Evolutionary conservation across 768 basidiomycete species (phyloP).

Genomic region (Rhodotorula taiwanensis): DNA sequence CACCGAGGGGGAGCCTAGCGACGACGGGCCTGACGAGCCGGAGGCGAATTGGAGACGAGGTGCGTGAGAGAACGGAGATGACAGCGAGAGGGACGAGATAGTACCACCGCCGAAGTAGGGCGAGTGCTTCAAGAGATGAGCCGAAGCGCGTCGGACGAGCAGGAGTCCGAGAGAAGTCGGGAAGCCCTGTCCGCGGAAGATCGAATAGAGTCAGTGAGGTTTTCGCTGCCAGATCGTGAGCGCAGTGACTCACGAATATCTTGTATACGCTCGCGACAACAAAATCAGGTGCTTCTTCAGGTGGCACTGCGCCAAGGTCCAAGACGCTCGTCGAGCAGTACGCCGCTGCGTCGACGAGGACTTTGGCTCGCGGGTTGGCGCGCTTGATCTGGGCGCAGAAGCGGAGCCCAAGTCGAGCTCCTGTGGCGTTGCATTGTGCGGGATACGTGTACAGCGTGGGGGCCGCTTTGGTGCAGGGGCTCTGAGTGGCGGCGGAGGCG

Average conservation of each 20-base stretch:
- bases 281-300: conserved; percentile 37
- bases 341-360: conserved; percentile 40
- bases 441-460: conserved; percentile 35
- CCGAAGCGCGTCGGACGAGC: conserved; percentile 33
- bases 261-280: conserved; percentile 40
- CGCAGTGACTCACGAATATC: conserved; percentile 26
- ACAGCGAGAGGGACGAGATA: conserved; percentile 32
- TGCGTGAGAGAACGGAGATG: conserved; percentile 7
- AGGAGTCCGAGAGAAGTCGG: conserved; percentile 41
- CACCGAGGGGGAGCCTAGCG: too few relatives aligned
- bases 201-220: neutral
- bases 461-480: neutral
- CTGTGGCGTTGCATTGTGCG: conserved; percentile 41
- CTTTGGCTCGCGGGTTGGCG: neutral
- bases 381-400: conserved; percentile 27
- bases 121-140: conserved; percentile 11
- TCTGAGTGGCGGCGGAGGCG: neutral
- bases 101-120: conserved; percentile 41
- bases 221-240: neutral
- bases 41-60: conserved; percentile 6
- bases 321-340: conserved; percentile 34
- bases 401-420: conserved; percentile 20
- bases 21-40: too few relatives aligned
- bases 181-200: conserved; percentile 34
- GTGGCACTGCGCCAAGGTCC: conserved; percentile 21